These are phyloP conservation scores for Rhodotorula babjevae DNA, from an alignment of 768 basidiomycete genomes.

Conservation along the genomic window DNA sequence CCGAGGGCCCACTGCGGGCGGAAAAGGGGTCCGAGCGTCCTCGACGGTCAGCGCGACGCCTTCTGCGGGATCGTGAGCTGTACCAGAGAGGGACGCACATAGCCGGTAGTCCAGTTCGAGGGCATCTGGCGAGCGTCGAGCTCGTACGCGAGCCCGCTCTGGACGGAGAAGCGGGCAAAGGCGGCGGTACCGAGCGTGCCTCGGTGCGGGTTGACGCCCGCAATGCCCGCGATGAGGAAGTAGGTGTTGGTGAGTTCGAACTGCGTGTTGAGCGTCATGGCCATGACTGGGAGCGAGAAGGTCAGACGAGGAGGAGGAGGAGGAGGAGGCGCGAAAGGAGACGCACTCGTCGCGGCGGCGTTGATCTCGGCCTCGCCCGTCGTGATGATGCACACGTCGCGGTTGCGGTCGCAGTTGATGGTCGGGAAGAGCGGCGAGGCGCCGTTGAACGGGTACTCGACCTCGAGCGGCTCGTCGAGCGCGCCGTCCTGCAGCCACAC, in stretches of 20 bases:
- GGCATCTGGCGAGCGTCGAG: slow-evolving; percentile 52
- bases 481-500: slow-evolving; percentile 39
- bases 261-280: slow-evolving; percentile 45
- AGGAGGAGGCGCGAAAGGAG: too few relatives aligned
- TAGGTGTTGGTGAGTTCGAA: slow-evolving; percentile 51
- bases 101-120: slow-evolving; percentile 48
- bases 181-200: slow-evolving; percentile 50
- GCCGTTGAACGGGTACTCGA: slow-evolving; percentile 46
- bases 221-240: slow-evolving; percentile 52
- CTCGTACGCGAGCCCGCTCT: slow-evolving; percentile 48
- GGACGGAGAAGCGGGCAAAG: slow-evolving; percentile 50
- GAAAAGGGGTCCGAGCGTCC: too few relatives aligned
- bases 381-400: slow-evolving; percentile 48
- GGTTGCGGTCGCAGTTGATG: slow-evolving; percentile 47
- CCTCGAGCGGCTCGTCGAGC: slow-evolving; percentile 41
- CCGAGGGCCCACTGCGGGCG: slow-evolving; percentile 27
- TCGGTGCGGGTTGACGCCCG: slow-evolving; percentile 50
- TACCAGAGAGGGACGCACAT: slow-evolving; percentile 25
- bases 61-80: too few relatives aligned
- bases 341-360: slow-evolving; percentile 47
- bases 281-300: slow-evolving; percentile 33
- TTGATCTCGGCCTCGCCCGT: slow-evolving; percentile 50
- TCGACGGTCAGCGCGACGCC: too few relatives aligned
- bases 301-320: too few relatives aligned
- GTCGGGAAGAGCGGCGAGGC: slow-evolving; percentile 50